Evolutionary conservation across 2,329 filamentous ascomycete genomes (phyloP).

Genomic region (Stemphylium vesicarium): DNA sequence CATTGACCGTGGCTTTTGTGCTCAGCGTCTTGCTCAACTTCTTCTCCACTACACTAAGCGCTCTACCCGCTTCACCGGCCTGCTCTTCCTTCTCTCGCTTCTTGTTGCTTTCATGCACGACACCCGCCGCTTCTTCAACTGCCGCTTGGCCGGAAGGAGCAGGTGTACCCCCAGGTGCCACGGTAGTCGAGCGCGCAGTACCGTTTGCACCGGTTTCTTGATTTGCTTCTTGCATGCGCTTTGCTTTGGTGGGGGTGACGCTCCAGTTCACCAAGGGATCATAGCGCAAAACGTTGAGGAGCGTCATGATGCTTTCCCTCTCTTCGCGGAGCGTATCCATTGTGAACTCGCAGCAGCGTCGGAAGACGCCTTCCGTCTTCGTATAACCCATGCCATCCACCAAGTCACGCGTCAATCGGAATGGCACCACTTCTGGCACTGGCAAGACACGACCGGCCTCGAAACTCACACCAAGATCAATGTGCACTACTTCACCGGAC

Average conservation of each 20-base stretch:
- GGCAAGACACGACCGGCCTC: slow-evolving; percentile 95
- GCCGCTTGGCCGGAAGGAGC: slow-evolving; percentile 30
- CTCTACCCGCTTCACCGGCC: slow-evolving; percentile 84
- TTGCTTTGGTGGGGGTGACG: slow-evolving; percentile 72
- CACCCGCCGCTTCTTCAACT: slow-evolving; percentile 31
- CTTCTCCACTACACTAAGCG: slow-evolving; percentile 91
- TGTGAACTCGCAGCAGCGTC: slow-evolving; percentile 97
- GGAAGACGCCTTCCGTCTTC: slow-evolving; percentile 93
- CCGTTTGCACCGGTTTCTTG: slow-evolving; percentile 57
- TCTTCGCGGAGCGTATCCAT: slow-evolving; percentile 94
- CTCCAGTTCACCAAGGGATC: slow-evolving; percentile 98
- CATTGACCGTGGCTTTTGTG: slow-evolving; percentile 93
- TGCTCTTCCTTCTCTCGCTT: slow-evolving; percentile 60
- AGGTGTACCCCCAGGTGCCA: slow-evolving; percentile 38
- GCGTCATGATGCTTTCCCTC: slow-evolving; percentile 96
- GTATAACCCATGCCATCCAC: slow-evolving; percentile 97
- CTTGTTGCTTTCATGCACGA: slow-evolving; percentile 40
- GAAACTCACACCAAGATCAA: slow-evolving; percentile 95
- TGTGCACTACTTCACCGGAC: slow-evolving; percentile 93
- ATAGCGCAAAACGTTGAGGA: slow-evolving; percentile 96
- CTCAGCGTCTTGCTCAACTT: slow-evolving; percentile 94
- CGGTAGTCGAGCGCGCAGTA: slow-evolving; percentile 39
- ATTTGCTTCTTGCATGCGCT: slow-evolving; percentile 68
- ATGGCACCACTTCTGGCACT: slow-evolving; percentile 93
- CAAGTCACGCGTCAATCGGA: slow-evolving; percentile 90